Percentiles rank a stretch among this genome's conserved stretches.
phyloP scores from a whole-genome alignment of 2,329 filamentous ascomycete genomes.

The Cladophialophora chaetospira region DNA sequence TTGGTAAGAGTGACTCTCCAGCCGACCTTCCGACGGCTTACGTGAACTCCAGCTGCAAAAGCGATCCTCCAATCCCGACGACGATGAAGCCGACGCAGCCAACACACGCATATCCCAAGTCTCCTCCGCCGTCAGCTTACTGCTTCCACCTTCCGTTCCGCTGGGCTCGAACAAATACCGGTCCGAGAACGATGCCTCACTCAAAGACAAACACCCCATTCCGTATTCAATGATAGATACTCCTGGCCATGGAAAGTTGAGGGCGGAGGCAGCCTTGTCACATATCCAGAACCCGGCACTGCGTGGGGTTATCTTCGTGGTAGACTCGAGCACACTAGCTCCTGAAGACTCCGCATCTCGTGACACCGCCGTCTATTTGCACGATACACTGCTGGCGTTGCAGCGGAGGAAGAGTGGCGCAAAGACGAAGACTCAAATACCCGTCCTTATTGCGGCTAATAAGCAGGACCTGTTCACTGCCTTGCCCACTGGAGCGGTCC shows the following conservation, averaged over 20 bases:
- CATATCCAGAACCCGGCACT: constrained; percentile 52
- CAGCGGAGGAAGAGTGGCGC: constrained; percentile 65
- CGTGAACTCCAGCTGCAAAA: constrained; percentile 43
- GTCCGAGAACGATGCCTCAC: constrained; percentile 64
- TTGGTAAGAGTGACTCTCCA: constrained; percentile 54
- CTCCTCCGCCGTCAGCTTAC: constrained; percentile 58
- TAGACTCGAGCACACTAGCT: constrained; percentile 74
- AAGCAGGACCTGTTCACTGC: constrained; percentile 96
- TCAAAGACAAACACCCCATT: constrained; percentile 54
- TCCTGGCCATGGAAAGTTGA: constrained; percentile 92
- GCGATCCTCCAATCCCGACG: constrained; percentile 52
- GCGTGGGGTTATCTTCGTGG: constrained; percentile 77
- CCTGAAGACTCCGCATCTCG: constrained; percentile 54
- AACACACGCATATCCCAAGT: constrained; percentile 66
- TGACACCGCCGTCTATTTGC: constrained; percentile 78
- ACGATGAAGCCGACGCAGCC: constrained; percentile 54
- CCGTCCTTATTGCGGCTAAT: constrained; percentile 85
- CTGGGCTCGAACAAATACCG: constrained; percentile 65
- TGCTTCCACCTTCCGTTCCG: constrained; percentile 55
- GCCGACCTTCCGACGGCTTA: constrained; percentile 19
- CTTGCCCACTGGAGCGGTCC: constrained; percentile 75
- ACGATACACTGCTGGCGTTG: constrained; percentile 81
- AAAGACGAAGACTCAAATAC: constrained; percentile 59
- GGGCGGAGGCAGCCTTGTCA: constrained; percentile 64
- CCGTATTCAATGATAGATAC: constrained; percentile 65